Evolutionary conservation across 129 eudicot genomes (phyloP), one percentile per base, ranked within the genome.

Genomic region (Gnaphalium uliginosum): DNA sequence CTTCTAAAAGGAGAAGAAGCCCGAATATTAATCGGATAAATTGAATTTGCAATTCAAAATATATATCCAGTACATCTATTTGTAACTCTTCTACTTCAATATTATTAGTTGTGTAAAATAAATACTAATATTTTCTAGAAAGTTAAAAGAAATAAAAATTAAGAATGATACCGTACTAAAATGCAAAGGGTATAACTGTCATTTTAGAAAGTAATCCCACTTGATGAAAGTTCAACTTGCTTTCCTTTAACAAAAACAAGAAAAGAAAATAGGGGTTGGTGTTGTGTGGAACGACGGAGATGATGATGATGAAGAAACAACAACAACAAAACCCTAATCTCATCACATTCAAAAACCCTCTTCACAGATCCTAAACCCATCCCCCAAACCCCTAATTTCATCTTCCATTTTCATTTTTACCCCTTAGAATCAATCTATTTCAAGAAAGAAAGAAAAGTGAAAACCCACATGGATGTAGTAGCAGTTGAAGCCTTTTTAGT

Each of bases 401-500:
- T 70, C 30, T 61, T 29, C 43, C 56, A 1, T 66, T 62, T 41
- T 27, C 71, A 26, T 4, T 41, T 56, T 57, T 17, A 11, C 22
- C 35, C 46, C 43, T 41, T 63, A 9, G 51, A 50, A 41, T 27
- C 58, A 10, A 21, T 23, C 18, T 30, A 33, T 56, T 59, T 66
- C 32, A 60, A 39, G 43, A 26, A 27, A 48, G 14, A 79, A 66
- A 11, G 29, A 24, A 79, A 66, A 11, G 29, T 59, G 65, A 26
- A 10, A 24, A 60, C 6, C 14, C 80, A 48, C 74, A 90, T 90
- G 96, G 92, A 85, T 57, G 78, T 83, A 18, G 78, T 78, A 21
- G 71, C 91, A 19, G 37, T 79, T 23, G 81, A 74, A 59, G 66
- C 83, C 69, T 70, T 83, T 23, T 26, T 27, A 68, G n/a, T 76